Evolutionary conservation across 176 grass and related monocot species (phyloP).

Genomic region (Zizania latifolia): DNA sequence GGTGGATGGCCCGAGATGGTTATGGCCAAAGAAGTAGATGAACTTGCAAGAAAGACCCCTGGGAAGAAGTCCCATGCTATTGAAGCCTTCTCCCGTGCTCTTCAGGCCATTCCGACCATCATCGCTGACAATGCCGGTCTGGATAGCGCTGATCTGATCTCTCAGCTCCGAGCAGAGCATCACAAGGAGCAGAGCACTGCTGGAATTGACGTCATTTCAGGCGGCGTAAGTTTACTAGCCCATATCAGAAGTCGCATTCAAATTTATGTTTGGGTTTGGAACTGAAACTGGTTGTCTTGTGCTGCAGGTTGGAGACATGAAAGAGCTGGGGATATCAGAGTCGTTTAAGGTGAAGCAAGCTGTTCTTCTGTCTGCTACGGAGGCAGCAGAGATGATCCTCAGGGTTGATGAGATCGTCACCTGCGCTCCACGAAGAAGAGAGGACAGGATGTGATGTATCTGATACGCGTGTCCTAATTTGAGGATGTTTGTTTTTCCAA

Average conservation of each 20-base stretch:
- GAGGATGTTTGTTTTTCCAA: no score
- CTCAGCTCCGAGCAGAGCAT: slow-evolving; percentile 96
- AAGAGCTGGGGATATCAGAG: slow-evolving; percentile 43
- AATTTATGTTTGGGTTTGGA: neutral
- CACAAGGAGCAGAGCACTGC: slow-evolving; percentile 61
- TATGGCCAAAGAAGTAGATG: slow-evolving; percentile 85
- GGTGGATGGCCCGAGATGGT: slow-evolving; percentile 98
- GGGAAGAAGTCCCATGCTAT: slow-evolving; percentile 94
- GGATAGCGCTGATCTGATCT: slow-evolving; percentile 85
- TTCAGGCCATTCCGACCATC: slow-evolving; percentile 87
- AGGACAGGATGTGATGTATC: slow-evolving; percentile 52
- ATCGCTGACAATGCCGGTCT: slow-evolving; percentile 84
- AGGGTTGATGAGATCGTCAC: slow-evolving; percentile 49
- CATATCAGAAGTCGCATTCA: neutral
- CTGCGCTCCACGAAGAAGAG: slow-evolving; percentile 28
- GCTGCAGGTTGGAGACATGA: slow-evolving; percentile 48
- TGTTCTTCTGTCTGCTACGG: slow-evolving; percentile 31
- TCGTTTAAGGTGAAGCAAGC: slow-evolving; percentile 54
- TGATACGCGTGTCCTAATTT: no score
- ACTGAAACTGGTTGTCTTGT: neutral
- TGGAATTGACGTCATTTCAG: slow-evolving; percentile 81
- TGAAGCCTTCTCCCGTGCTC: slow-evolving; percentile 68
- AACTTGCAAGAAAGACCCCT: slow-evolving; percentile 79
- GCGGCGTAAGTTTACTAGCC: slow-evolving; percentile 50
- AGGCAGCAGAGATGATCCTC: slow-evolving; percentile 43